Percentiles rank a stretch among this genome's conserved stretches.
phyloP scores from a whole-genome alignment of 2,329 filamentous ascomycete genomes.

The Eurotiales sp. region DNA sequence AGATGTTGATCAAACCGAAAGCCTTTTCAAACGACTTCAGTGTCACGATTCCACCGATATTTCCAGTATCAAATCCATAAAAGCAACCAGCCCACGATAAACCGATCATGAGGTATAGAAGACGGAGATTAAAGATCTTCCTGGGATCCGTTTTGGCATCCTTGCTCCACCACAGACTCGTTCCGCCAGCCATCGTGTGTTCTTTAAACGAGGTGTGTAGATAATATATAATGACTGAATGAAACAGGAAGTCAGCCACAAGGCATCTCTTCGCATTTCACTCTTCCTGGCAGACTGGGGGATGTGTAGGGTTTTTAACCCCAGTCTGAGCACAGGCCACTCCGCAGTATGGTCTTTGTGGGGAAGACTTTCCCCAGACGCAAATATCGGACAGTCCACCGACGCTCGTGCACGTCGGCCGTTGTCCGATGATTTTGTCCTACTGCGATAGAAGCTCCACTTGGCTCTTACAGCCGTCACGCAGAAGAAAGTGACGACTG shows the following conservation, averaged over 20 bases:
- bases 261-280: neutral
- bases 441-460: neutral
- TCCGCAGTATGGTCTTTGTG: neutral
- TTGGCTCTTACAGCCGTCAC: too few species aligned
- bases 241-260: neutral
- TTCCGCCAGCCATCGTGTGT: slow-evolving; percentile 34
- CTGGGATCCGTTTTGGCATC: slow-evolving; percentile 35
- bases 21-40: slow-evolving; percentile 34
- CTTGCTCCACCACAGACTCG: slow-evolving; percentile 35
- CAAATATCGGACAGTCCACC: slow-evolving; percentile 6
- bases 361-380: neutral
- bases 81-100: slow-evolving; percentile 37
- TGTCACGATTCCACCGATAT: slow-evolving; percentile 38
- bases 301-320: slow-evolving; percentile 2
- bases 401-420: neutral
- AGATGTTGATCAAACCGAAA: slow-evolving; percentile 32
- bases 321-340: neutral
- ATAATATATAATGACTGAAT: neutral
- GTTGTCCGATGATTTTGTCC: neutral
- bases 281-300: neutral
- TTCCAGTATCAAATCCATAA: slow-evolving; percentile 40
- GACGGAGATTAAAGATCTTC: slow-evolving; percentile 36
- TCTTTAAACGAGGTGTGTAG: too few species aligned
- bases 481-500: too few species aligned
- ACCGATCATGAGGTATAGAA: slow-evolving; percentile 31